These are phyloP conservation scores for Catharanthus roseus DNA, from an alignment of 257 asterid genomes.

Conservation along the genomic window DNA sequence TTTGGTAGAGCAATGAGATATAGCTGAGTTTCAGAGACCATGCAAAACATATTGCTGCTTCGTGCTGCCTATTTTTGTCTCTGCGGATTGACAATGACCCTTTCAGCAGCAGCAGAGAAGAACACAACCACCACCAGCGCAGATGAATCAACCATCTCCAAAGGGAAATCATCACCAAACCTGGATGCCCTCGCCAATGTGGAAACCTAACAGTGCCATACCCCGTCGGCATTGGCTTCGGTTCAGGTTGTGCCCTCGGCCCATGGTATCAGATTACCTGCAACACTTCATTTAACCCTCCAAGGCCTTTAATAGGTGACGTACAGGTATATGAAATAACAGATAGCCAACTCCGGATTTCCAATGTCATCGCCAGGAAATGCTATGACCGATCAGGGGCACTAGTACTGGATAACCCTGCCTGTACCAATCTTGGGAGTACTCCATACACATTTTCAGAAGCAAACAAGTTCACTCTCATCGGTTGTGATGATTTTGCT, in stretches of 20 bases:
- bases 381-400: constrained; percentile 44
- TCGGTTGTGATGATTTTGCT: constrained; percentile 65
- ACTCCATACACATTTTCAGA: constrained; percentile 51
- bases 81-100: too few species aligned
- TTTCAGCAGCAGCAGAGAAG: too few species aligned
- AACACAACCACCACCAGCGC: too few species aligned
- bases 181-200: constrained; percentile 20
- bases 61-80: too few species aligned
- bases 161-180: constrained; percentile 10
- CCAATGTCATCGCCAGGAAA: constrained; percentile 32
- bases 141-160: too few species aligned
- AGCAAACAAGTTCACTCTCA: constrained; percentile 40
- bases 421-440: constrained; percentile 24
- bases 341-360: constrained; percentile 43
- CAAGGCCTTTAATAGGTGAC: constrained; percentile 27
- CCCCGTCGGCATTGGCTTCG: constrained; percentile 36
- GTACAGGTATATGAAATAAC: constrained; percentile 40
- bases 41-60: too few species aligned
- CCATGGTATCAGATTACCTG: constrained; percentile 37
- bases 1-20: too few species aligned
- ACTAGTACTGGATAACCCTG: neutral
- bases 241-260: constrained; percentile 34
- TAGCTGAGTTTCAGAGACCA: too few species aligned
- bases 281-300: constrained; percentile 39
- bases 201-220: constrained; percentile 36